Evolutionary conservation across 73 alveolate genomes (phyloP).

Genomic region (Paramecium primaurelia): DNA sequence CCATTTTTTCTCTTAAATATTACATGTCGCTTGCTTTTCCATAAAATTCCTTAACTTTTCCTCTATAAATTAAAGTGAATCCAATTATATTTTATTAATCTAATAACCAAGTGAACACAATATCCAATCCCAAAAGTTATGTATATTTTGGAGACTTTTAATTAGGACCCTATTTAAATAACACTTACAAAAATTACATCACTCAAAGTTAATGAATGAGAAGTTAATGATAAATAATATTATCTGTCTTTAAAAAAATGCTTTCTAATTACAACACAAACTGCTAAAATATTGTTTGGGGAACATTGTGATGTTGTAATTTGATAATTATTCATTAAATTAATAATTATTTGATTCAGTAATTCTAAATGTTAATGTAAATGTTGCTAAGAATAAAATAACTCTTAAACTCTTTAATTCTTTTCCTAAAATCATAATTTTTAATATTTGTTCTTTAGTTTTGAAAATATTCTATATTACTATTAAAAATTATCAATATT

Average conservation of each 20-base stretch:
- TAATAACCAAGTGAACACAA: not conserved
- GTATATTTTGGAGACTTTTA: not conserved
- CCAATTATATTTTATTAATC: not conserved
- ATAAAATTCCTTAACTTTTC: conserved; percentile 6
- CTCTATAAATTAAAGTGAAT: not conserved
- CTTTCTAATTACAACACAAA: conserved; percentile 2
- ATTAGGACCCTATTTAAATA: not conserved
- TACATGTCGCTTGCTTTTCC: conserved; percentile 13
- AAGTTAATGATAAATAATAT: not conserved
- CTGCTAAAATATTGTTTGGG: not conserved
- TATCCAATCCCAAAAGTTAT: not conserved
- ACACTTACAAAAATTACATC: not conserved
- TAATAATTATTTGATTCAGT: not conserved
- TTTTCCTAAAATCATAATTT: not conserved
- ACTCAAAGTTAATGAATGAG: not conserved
- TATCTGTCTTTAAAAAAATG: conserved; percentile 8
- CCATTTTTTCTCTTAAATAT: not conserved
- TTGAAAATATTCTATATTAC: not conserved
- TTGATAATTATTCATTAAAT: not conserved
- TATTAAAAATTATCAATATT: not conserved
- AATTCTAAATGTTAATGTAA: not conserved
- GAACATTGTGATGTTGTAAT: not conserved
- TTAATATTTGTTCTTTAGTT: not conserved
- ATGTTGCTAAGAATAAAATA: not conserved
- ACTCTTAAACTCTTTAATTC: not conserved